These are phyloP conservation scores for Dichotomopilus funicola DNA, from an alignment of 2,329 filamentous ascomycete species.

Conservation along the genomic window DNA sequence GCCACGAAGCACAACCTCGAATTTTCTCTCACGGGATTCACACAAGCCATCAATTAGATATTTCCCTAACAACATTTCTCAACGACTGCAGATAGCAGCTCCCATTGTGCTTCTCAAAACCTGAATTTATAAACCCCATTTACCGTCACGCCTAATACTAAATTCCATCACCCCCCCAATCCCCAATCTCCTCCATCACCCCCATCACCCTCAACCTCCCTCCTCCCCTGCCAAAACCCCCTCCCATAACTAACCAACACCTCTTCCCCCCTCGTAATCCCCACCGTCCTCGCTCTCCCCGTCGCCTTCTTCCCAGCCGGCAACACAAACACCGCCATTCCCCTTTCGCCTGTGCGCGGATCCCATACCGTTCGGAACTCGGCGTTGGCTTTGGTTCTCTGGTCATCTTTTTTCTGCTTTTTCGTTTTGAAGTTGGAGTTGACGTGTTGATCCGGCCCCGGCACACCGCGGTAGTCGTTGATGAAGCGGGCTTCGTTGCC, in stretches of 20 bases:
- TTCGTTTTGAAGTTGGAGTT: not conserved
- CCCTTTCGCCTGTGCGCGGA: constrained; percentile 41
- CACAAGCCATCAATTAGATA: no score
- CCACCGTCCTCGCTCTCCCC: constrained; percentile 28
- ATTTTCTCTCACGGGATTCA: no score
- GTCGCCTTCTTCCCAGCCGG: constrained; percentile 34
- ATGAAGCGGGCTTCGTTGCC: constrained; percentile 62
- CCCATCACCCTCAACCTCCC: constrained; percentile 24
- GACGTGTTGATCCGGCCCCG: constrained; percentile 19
- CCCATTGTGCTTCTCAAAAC: no score
- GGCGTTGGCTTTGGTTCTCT: constrained; percentile 38
- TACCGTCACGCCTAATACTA: no score
- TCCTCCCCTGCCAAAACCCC: constrained; percentile 55
- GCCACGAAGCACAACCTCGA: no score
- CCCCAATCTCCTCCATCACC: not conserved
- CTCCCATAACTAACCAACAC: constrained; percentile 62
- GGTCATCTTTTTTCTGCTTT: constrained; percentile 21
- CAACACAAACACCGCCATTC: constrained; percentile 54
- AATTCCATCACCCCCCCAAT: not conserved
- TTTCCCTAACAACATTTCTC: no score
- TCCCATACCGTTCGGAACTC: constrained; percentile 57
- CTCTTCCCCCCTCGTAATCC: constrained; percentile 54
- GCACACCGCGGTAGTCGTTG: constrained; percentile 59
- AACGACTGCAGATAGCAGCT: no score
- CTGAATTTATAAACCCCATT: no score